Evolutionary conservation across 495 filamentous ascomycete species (phyloP).

Genomic region (Saxispiralis lemnorum): DNA sequence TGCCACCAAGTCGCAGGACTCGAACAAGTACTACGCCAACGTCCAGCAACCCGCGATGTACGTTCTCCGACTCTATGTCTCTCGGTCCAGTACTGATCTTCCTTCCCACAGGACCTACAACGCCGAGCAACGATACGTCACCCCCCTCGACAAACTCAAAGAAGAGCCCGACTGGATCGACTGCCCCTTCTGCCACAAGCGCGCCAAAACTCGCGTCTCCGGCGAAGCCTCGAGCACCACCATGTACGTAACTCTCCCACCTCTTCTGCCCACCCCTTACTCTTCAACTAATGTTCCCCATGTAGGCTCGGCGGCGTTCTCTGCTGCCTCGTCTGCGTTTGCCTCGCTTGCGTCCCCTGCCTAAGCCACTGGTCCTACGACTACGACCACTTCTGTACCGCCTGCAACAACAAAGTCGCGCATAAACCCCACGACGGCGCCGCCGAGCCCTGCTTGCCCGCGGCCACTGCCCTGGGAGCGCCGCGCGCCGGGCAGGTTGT

Average conservation of each 20-base stretch:
- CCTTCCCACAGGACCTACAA: no score
- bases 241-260: neutral
- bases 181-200: conserved; percentile 1
- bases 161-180: neutral
- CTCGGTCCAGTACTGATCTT: no score
- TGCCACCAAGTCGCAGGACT: no score
- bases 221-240: neutral
- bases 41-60: no score
- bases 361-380: neutral
- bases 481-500: neutral
- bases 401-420: neutral
- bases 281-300: neutral
- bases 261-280: neutral
- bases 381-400: neutral
- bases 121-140: no score
- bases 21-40: no score
- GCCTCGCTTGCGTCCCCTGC: conserved; percentile 1
- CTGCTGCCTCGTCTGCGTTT: conserved; percentile 1
- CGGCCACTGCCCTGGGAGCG: neutral
- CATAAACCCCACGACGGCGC: conserved; percentile 2
- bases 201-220: neutral
- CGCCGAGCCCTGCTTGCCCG: neutral
- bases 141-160: neutral
- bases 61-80: no score
- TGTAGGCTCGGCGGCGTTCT: neutral